phyloP scores from a whole-genome alignment of 306 rosid genomes.

The Prunus campanulata region DNA sequence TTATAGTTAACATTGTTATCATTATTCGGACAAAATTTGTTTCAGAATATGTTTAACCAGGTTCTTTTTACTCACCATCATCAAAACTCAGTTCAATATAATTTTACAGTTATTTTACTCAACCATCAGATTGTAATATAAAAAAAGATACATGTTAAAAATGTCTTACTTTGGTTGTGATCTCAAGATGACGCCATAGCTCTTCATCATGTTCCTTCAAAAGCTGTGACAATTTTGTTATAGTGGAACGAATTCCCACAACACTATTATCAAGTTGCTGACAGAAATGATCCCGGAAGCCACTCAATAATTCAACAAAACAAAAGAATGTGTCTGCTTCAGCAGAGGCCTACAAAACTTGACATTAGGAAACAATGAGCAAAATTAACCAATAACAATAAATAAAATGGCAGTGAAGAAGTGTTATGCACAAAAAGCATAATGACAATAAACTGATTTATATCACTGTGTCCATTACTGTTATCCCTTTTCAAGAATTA shows the following conservation, averaged over 20 bases:
- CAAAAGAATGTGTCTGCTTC: slow-evolving; percentile 99
- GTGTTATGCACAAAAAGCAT: neutral
- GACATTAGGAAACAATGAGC: slow-evolving; percentile 32
- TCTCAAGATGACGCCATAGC: slow-evolving; percentile 99
- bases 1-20: too few relatives aligned
- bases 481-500: neutral
- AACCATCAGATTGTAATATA: neutral
- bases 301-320: slow-evolving; percentile 95
- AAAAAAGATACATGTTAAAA: slow-evolving; percentile 10
- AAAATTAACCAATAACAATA: slow-evolving; percentile 16
- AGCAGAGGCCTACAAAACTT: slow-evolving; percentile 68
- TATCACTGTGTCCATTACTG: neutral
- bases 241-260: slow-evolving; percentile 97
- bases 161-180: slow-evolving; percentile 84
- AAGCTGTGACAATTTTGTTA: slow-evolving; percentile 83
- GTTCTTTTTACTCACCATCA: too few relatives aligned
- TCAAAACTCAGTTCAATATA: too few relatives aligned
- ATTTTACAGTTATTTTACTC: neutral
- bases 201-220: slow-evolving; percentile 94
- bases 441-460: neutral
- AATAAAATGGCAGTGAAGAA: neutral
- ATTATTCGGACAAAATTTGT: too few relatives aligned
- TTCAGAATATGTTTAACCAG: too few relatives aligned
- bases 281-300: slow-evolving; percentile 92
- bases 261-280: slow-evolving; percentile 98